Evolutionary conservation across 352 stramenopile species (phyloP).

Genomic region (Phytopythium chamaehyphon): DNA sequence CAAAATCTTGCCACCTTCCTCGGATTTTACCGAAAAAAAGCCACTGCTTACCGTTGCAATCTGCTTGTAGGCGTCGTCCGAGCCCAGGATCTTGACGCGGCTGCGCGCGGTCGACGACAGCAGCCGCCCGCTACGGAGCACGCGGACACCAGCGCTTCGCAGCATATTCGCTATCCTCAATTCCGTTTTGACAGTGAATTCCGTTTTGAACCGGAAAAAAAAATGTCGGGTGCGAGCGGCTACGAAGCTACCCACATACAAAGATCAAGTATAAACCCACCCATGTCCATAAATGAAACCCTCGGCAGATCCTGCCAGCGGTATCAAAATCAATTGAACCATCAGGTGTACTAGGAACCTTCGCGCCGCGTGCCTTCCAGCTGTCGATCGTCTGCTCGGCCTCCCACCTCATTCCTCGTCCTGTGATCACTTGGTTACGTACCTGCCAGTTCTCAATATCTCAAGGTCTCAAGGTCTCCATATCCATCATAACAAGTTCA

Average conservation of each 20-base stretch:
- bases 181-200: neutral
- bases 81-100: constrained; percentile 72
- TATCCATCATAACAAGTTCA: too few relatives aligned
- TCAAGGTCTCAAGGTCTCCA: too few relatives aligned
- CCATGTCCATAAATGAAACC: too few relatives aligned
- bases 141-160: constrained; percentile 16
- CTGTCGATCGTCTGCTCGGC: too few relatives aligned
- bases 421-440: too few relatives aligned
- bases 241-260: too few relatives aligned
- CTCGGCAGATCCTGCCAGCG: neutral
- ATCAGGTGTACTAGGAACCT: constrained; percentile 4
- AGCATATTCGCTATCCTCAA: constrained; percentile 33
- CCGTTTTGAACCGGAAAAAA: too few relatives aligned
- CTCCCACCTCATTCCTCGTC: too few relatives aligned
- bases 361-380: constrained; percentile 1
- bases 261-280: too few relatives aligned
- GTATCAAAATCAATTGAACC: neutral
- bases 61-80: constrained; percentile 66
- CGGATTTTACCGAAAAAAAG: too few relatives aligned
- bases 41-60: constrained; percentile 41
- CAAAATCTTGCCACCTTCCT: neutral
- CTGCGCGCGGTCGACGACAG: constrained; percentile 40
- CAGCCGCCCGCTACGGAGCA: constrained; percentile 20
- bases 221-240: constrained; percentile 1
- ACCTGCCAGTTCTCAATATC: too few relatives aligned